These are phyloP conservation scores for Suillus discolor DNA, from an alignment of 768 basidiomycete genomes.

Conservation along the genomic window DNA sequence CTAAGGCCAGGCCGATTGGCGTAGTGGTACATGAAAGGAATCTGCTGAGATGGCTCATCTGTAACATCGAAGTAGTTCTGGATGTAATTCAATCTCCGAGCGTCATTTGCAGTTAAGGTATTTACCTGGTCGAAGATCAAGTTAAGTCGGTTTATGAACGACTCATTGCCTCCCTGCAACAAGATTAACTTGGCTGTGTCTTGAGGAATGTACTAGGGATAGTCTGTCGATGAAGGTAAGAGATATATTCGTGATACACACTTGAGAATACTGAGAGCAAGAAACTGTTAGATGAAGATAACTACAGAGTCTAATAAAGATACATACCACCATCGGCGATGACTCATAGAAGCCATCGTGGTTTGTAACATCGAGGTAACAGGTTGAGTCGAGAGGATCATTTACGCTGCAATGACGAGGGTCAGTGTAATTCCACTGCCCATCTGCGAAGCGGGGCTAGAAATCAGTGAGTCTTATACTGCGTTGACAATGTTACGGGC, in stretches of 20 bases:
- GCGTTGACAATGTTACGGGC: not conserved
- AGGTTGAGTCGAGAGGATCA: constrained; percentile 57
- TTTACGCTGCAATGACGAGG: constrained; percentile 68
- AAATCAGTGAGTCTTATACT: not conserved
- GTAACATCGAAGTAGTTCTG: constrained; percentile 64
- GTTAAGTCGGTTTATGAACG: constrained; percentile 56
- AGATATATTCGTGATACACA: constrained; percentile 16
- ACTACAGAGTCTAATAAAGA: not conserved
- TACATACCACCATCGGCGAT: constrained; percentile 60
- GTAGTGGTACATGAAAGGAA: constrained; percentile 74
- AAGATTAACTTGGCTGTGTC: constrained; percentile 63
- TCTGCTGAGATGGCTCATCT: constrained; percentile 68
- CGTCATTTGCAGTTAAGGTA: not conserved
- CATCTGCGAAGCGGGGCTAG: constrained; percentile 57
- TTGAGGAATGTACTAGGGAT: constrained; percentile 58
- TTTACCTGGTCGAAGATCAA: constrained; percentile 57
- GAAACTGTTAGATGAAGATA: not conserved
- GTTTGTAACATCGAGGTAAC: constrained; percentile 57
- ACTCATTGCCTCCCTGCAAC: constrained; percentile 58
- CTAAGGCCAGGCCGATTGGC: constrained; percentile 61
- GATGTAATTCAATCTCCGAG: not conserved
- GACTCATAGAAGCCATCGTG: constrained; percentile 69
- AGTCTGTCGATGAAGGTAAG: not conserved
- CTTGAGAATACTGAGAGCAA: constrained; percentile 54
- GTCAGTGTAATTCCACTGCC: constrained; percentile 65